A percentile compares a stretch with the other conserved stretches of the same genome.
phyloP scores from a whole-genome alignment of 2,329 filamentous ascomycete genomes.

The Phialophora chinensis region DNA sequence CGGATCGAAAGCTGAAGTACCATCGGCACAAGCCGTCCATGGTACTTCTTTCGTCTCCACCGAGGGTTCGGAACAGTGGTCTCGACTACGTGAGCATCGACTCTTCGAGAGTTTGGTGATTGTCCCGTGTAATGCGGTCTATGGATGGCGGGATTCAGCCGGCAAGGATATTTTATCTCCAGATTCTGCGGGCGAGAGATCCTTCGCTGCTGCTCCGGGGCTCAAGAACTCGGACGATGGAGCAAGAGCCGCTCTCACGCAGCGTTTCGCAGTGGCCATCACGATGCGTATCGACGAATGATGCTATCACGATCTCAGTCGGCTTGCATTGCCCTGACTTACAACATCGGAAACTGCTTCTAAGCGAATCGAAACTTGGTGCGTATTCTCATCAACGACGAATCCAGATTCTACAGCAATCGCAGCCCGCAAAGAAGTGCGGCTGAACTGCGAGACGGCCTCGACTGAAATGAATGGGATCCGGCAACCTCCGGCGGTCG shows the following conservation, averaged over 20 bases:
- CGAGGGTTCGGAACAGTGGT: conserved; percentile 17
- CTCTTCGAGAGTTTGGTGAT: conserved; percentile 24
- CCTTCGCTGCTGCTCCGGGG: not conserved
- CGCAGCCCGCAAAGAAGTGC: not conserved
- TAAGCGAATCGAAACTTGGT: not conserved
- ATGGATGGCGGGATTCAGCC: conserved; percentile 40
- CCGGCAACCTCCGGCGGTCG: not conserved
- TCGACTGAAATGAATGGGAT: not conserved
- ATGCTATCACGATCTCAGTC: not conserved
- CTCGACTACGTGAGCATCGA: not conserved
- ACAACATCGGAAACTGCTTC: not conserved
- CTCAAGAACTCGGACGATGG: not conserved
- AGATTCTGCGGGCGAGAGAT: not conserved
- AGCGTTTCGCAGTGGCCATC: conserved; percentile 23
- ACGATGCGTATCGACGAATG: not conserved
- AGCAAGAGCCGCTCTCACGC: conserved; percentile 1
- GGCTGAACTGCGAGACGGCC: not conserved
- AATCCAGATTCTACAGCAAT: not conserved
- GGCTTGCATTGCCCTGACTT: not conserved
- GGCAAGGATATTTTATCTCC: not conserved
- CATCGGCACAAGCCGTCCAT: conserved; percentile 18
- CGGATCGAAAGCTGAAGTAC: not conserved
- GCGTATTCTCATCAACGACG: not conserved
- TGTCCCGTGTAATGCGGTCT: conserved; percentile 52
- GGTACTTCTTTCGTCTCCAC: conserved; percentile 31